phyloP scores from a whole-genome alignment of 148 eudicot genomes.

The Vaccinium vitisidaea region DNA sequence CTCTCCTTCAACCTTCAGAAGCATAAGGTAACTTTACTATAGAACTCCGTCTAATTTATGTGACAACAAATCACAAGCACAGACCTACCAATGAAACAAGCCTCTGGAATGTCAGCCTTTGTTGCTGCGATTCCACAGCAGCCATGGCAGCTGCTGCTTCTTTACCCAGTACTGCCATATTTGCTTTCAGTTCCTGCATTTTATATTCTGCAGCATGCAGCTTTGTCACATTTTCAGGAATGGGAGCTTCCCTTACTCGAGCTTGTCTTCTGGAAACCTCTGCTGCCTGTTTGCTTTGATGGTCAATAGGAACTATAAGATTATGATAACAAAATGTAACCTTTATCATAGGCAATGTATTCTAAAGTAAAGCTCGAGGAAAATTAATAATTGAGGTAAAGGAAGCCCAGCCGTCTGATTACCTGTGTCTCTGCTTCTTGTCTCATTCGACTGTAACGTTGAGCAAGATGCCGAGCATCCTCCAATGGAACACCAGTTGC shows the following conservation, averaged over 20 bases:
- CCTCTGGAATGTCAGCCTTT: constrained; percentile 93
- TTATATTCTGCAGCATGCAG: constrained; percentile 83
- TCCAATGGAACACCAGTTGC: constrained; percentile 76
- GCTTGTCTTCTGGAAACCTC: constrained; percentile 86
- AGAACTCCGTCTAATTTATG: not conserved
- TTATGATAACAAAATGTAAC: not conserved
- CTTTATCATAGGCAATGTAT: not conserved
- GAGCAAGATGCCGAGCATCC: constrained; percentile 99
- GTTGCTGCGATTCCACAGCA: constrained; percentile 92
- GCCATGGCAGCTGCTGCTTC: constrained; percentile 93
- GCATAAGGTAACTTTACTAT: not conserved
- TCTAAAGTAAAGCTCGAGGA: not conserved
- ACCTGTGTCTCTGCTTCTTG: constrained; percentile 98
- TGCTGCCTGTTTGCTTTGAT: constrained; percentile 71
- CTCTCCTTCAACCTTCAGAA: constrained; percentile 53
- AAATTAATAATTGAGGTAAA: not conserved
- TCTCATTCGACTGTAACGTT: constrained; percentile 94
- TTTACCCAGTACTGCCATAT: constrained; percentile 95
- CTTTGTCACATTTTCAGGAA: constrained; percentile 83
- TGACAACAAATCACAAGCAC: not conserved
- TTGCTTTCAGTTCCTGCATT: constrained; percentile 92
- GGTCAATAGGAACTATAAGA: constrained; percentile 22
- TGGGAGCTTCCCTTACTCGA: constrained; percentile 87
- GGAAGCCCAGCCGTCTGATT: constrained; percentile 24
- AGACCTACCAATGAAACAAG: constrained; percentile 77